These are phyloP conservation scores for Meira nashicola DNA, from an alignment of 1,284 basidiomycete species.

Conservation along the genomic window DNA sequence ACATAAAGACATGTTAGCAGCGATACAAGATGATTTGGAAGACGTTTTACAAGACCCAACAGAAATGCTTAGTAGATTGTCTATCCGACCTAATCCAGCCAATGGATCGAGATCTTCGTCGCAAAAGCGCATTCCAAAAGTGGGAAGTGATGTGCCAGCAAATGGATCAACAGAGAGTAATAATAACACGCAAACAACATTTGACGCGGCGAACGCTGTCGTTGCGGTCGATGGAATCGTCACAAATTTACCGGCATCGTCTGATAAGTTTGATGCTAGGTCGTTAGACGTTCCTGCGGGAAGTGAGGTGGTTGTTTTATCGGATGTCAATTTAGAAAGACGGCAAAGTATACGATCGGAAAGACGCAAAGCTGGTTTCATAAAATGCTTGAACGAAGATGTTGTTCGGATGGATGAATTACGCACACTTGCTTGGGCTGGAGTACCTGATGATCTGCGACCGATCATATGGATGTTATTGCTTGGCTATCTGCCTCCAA, in stretches of 20 bases:
- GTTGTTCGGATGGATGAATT: constrained; percentile 61
- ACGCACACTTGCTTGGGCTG: constrained; percentile 89
- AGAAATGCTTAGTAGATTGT: not conserved
- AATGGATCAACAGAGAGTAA: no score
- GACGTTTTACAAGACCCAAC: constrained; percentile 7
- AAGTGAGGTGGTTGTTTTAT: not conserved
- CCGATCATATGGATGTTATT: constrained; percentile 92
- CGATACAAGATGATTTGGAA: constrained; percentile 6
- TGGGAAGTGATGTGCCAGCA: no score
- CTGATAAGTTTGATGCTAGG: no score
- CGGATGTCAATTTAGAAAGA: constrained; percentile 2
- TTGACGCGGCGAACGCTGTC: no score
- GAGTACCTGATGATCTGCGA: constrained; percentile 79
- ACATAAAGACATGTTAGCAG: not conserved
- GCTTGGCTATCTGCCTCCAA: constrained; percentile 78
- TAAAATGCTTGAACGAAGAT: constrained; percentile 1
- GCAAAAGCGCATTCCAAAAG: no score
- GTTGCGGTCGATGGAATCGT: no score
- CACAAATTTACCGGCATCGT: no score
- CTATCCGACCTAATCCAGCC: not conserved
- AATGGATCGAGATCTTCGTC: not conserved
- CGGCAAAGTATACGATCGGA: not conserved
- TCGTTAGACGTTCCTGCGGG: not conserved
- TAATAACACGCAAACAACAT: no score
- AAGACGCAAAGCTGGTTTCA: constrained; percentile 6